Conservation (phyloP, 208 protist genomes). For the Leishmania lainsoni region DNA sequence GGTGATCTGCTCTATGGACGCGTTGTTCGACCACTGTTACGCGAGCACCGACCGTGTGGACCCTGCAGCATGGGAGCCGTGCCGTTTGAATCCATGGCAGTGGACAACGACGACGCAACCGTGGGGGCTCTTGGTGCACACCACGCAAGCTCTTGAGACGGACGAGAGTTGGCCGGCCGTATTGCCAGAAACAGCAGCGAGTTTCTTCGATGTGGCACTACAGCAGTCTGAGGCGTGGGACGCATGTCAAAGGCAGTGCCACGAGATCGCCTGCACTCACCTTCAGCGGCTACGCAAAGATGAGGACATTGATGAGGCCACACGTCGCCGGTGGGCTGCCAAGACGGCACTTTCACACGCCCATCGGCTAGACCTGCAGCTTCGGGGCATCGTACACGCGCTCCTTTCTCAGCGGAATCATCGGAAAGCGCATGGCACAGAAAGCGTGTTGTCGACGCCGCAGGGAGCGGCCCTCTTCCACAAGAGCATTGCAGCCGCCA, state of each 20-base stretch:
- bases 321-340: not conserved
- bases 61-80: not conserved
- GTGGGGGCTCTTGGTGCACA: conserved; percentile 31
- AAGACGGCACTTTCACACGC: conserved; percentile 5
- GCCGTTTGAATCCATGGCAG: conserved; percentile 1
- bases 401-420: conserved; percentile 23
- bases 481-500: conserved; percentile 6
- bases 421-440: not conserved
- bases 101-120: conserved; percentile 33
- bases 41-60: not conserved
- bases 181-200: not conserved
- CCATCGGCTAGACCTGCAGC: conserved; percentile 45
- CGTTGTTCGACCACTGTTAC: conserved; percentile 45
- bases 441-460: not conserved
- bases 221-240: conserved; percentile 7
- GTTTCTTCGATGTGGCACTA: conserved; percentile 17
- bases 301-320: not conserved
- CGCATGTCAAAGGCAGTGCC: conserved; percentile 2
- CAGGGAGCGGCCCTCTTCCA: not conserved
- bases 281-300: not conserved
- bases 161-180: not conserved
- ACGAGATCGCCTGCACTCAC: not conserved
- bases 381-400: conserved; percentile 43
- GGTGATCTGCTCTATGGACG: conserved; percentile 61
- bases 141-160: not conserved